A percentile compares a stretch with the other conserved stretches of the same genome.
These are phyloP conservation scores for Coniochaeta sp. DNA, from an alignment of 2,329 filamentous ascomycete genomes.

Conservation along the genomic window DNA sequence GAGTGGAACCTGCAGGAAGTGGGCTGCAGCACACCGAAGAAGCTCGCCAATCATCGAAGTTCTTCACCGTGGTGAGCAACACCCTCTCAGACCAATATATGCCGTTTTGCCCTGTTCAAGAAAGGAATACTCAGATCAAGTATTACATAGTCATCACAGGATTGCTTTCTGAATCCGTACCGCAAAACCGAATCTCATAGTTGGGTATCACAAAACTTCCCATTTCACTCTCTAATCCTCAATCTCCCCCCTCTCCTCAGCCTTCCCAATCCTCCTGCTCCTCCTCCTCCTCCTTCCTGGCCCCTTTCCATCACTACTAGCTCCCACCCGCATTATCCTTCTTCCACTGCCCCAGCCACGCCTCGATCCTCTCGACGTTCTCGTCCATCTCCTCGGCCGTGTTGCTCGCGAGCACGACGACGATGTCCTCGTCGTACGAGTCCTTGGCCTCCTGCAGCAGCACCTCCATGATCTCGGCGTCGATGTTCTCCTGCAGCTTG, in stretches of 20 bases:
- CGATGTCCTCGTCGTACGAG: constrained; percentile 76
- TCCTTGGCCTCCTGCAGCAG: constrained; percentile 84
- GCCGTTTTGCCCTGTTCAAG: too few species aligned
- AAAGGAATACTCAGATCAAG: too few species aligned
- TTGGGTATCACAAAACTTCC: not conserved
- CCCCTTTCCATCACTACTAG: not conserved
- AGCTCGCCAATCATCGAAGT: too few species aligned
- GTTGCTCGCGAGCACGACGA: constrained; percentile 84
- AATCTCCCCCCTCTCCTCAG: too few species aligned
- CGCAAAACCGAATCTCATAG: not conserved
- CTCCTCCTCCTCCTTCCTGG: not conserved
- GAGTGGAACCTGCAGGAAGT: not conserved
- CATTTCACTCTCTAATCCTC: not conserved
- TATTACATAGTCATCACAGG: too few species aligned
- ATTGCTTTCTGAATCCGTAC: not conserved
- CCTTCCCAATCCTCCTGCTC: not conserved
- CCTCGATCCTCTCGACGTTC: constrained; percentile 77
- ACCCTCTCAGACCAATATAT: too few species aligned
- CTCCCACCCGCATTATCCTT: constrained; percentile 42
- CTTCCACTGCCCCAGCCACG: constrained; percentile 81
- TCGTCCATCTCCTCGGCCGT: constrained; percentile 76
- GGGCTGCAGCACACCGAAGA: not conserved
- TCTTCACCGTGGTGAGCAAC: constrained; percentile 2
- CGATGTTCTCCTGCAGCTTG: constrained; percentile 93
- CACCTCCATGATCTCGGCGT: constrained; percentile 96